These are phyloP conservation scores for Cryptococcus sp. DNA, from an alignment of 1,284 basidiomycete species.

Conservation along the genomic window DNA sequence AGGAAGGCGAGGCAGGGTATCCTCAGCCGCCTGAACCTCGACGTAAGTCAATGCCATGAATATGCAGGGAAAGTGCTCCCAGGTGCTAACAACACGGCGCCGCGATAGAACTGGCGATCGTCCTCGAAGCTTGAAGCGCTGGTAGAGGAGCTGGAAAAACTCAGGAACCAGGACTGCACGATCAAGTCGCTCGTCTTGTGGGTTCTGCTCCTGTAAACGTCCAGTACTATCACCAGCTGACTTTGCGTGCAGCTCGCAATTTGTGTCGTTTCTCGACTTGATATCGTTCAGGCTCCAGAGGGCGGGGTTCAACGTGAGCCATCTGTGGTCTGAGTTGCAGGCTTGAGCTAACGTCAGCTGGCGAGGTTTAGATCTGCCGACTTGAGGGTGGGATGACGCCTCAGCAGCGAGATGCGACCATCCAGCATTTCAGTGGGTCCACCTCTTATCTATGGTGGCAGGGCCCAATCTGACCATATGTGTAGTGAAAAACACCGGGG, in stretches of 20 bases:
- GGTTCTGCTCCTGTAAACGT: conserved; percentile 43
- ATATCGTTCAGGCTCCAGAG: conserved; percentile 90
- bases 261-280: conserved; percentile 58
- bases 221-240: not conserved
- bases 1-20: conserved; percentile 80
- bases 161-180: conserved; percentile 79
- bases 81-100: not conserved
- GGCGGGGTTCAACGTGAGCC: conserved; percentile 76
- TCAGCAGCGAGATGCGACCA: conserved; percentile 89
- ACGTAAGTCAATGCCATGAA: conserved; percentile 49
- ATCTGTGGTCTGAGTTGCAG: not conserved
- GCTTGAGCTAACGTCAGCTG: not conserved
- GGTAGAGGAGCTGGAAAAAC: conserved; percentile 84
- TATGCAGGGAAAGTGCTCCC: not conserved
- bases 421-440: conserved; percentile 81
- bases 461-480: too few species aligned
- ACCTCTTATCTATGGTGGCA: not conserved
- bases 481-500: conserved; percentile 83
- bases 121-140: conserved; percentile 97
- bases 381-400: conserved; percentile 97
- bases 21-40: conserved; percentile 80
- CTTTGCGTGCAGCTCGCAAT: conserved; percentile 32
- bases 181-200: conserved; percentile 90
- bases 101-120: conserved; percentile 71
- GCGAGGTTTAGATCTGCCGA: conserved; percentile 68